Base-by-base conservation (phyloP, 2,329 filamentous ascomycete genomes). In the Fusarium pseudograminearum region DNA sequence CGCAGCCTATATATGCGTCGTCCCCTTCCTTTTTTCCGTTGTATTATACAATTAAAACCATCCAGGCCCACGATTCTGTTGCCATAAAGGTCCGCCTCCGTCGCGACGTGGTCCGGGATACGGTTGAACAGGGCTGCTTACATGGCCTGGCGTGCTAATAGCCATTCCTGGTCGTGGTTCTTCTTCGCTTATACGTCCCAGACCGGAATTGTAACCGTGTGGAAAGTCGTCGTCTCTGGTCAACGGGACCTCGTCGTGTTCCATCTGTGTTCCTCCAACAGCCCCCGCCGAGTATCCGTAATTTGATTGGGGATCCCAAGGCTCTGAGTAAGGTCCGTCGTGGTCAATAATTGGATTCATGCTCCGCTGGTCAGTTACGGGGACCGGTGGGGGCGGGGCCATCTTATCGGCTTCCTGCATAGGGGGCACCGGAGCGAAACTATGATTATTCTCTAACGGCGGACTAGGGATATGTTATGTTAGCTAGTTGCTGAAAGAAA, bases 51-150 rank as follows among this genome's bases (percentile, higher is more conserved):
- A 84, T 84, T 61, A 74, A 83, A 86, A 53, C 73, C 84, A 79
- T 66, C 79, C 80, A 65, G 82, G 82, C 57, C 81, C 80, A 59
- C 84, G 78, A 53, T 86, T 86, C 76, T 87, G 85, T 76, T 87
- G 85, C 85, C 85, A 87, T 38, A 87, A 76, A 7, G 84, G 84
- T 42, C 83, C 76, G 26, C 80, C 76, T 4, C 77, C 78, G 8
- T 68, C 67, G 30, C 75, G 65, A 24, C 69, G 73, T 28, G 72
- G 73, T 18, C 71, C 67, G 22, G 71, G 67, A 67, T 71, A 71
- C 48, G 71, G 33, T 34, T 67, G 66, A 38, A 52, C 18, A 41
- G 48, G 34, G 41, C 48, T 52, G 34, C 64, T 71, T 55, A 65
- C 58, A 41, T 76, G 57, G 7, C 57, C 73, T 61, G 26, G 65